A percentile compares a stretch with the other conserved stretches of the same genome.
These are phyloP conservation scores for Zygosaccharomyces sapae DNA, from an alignment of 1,139 yeast species.

Conservation along the genomic window DNA sequence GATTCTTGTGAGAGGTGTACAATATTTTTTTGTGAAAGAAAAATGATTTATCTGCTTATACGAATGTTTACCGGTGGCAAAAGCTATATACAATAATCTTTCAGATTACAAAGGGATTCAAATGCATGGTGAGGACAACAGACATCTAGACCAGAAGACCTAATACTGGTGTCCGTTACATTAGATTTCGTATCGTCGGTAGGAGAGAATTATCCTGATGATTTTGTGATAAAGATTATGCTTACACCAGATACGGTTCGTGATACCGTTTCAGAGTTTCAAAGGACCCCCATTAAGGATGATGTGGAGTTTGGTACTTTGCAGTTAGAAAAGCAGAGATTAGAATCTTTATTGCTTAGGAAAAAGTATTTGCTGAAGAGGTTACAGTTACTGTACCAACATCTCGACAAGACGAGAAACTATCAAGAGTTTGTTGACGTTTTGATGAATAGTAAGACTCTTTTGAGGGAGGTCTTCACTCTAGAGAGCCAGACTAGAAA, in stretches of 20 bases:
- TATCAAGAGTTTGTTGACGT: slow-evolving; percentile 34
- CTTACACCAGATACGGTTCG: slow-evolving; percentile 17
- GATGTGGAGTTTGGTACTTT: slow-evolving; percentile 26
- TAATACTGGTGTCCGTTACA: background rate
- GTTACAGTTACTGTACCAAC: slow-evolving; percentile 27
- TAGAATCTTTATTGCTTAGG: slow-evolving; percentile 22
- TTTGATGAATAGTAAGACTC: slow-evolving; percentile 23
- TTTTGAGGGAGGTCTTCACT: slow-evolving; percentile 32
- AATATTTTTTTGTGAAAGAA: background rate
- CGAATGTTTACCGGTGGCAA: slow-evolving; percentile 5
- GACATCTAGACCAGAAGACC: background rate
- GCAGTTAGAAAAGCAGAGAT: slow-evolving; percentile 23
- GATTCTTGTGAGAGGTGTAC: background rate
- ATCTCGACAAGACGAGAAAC: slow-evolving; percentile 30
- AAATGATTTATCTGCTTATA: background rate
- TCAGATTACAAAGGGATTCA: background rate
- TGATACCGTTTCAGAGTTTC: slow-evolving; percentile 24
- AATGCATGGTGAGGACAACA: background rate
- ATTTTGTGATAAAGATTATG: slow-evolving; percentile 7
- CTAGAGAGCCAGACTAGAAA: slow-evolving; percentile 23
- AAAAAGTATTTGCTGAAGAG: slow-evolving; percentile 25
- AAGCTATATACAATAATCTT: background rate
- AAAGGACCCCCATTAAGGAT: slow-evolving; percentile 21
- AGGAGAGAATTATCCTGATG: too few relatives aligned
- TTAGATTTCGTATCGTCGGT: too few relatives aligned